Base-by-base conservation (phyloP, 2,329 filamentous ascomycete genomes). In the Colletotrichum shisoi region DNA sequence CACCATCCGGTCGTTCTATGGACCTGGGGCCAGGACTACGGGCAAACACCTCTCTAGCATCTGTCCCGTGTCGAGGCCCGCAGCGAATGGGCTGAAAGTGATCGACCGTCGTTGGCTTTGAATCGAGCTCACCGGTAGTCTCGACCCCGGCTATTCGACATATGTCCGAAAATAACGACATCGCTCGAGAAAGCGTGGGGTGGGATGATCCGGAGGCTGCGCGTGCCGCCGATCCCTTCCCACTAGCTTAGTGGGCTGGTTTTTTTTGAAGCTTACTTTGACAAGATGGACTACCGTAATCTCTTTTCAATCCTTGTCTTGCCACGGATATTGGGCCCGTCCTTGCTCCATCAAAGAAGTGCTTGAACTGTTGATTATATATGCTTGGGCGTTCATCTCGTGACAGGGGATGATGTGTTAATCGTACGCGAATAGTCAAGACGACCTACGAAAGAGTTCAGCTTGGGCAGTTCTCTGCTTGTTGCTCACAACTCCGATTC, bases 91-190 rank as follows among this genome's bases (percentile, higher is more conserved):
- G 6, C n/a, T 24, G 51, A 15, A 34, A 40, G 7, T 40, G 51
- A 54, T 54, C 51, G 51, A 24, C 51, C 19, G 51, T n/a, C 7
- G 34, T 39, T 54, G 51, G 39, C 48, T 54, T 52, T 57, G 57
- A 49, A 54, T 40, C 42, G 44, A 44, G 44, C 31, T 27, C 24
- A 40, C 27, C 9, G 52, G 42, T 57, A 6, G 37, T 19, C 39
- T 53, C 15, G 34, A 59, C 53, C 60, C 64, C 42, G 57, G 40
- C n/a, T 31, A 69, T 69, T 63, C 67, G 67, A 62, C 63, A 69
- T 69, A 45, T 37, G 19, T 44, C 59, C 67, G 57, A 62, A 58
- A 62, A 67, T 63, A 57, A 63, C 67, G 67, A 60, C 63, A 67
- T 67, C 45, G 40, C 21, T 53, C 61, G 42, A 49, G 34, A 49